Percentiles rank a stretch among this genome's conserved stretches.
Conservation (phyloP, 352 stramenopile genomes). For the Pythium angustatum region DNA sequence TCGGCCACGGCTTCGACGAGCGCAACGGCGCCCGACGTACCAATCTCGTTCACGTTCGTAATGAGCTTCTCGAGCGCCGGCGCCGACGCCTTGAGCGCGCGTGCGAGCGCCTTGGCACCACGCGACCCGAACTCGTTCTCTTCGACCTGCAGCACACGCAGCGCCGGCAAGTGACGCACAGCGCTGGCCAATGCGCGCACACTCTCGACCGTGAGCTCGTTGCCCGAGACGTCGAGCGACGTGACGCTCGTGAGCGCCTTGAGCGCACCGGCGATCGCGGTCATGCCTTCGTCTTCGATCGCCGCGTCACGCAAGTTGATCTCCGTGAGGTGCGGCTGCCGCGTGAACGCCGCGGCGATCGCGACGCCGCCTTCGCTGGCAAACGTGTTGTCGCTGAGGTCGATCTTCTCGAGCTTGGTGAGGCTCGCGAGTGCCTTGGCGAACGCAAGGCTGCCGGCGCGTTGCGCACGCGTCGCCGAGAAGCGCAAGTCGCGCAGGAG, state of each 20-base stretch:
- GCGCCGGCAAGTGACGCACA: slow-evolving; percentile 41
- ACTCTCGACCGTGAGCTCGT: slow-evolving; percentile 84
- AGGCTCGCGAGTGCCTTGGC: slow-evolving; percentile 75
- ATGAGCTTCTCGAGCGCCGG: slow-evolving; percentile 79
- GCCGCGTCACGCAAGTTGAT: slow-evolving; percentile 91
- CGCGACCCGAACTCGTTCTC: slow-evolving; percentile 93
- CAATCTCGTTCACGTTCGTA: slow-evolving; percentile 88
- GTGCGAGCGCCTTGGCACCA: slow-evolving; percentile 76
- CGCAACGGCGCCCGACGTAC: slow-evolving; percentile 82
- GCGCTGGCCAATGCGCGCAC: slow-evolving; percentile 49
- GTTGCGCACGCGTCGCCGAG: slow-evolving; percentile 90
- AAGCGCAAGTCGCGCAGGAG: slow-evolving; percentile 91
- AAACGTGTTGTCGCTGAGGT: slow-evolving; percentile 96
- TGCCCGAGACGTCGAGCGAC: slow-evolving; percentile 92
- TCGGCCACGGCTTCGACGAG: slow-evolving; percentile 62
- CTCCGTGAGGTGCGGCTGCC: slow-evolving; percentile 70
- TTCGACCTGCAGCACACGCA: slow-evolving; percentile 89
- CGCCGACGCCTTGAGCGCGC: slow-evolving; percentile 54
- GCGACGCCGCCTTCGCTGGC: slow-evolving; percentile 77
- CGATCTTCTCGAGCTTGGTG: slow-evolving; percentile 78
- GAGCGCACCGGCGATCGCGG: slow-evolving; percentile 80
- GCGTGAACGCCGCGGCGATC: slow-evolving; percentile 83
- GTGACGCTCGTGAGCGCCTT: slow-evolving; percentile 47
- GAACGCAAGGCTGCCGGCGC: slow-evolving; percentile 86
- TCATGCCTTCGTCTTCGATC: slow-evolving; percentile 89